Percentiles rank a stretch among this genome's conserved stretches.
phyloP scores from a whole-genome alignment of 352 stramenopile species.

The Blastocystis sp. region DNA sequence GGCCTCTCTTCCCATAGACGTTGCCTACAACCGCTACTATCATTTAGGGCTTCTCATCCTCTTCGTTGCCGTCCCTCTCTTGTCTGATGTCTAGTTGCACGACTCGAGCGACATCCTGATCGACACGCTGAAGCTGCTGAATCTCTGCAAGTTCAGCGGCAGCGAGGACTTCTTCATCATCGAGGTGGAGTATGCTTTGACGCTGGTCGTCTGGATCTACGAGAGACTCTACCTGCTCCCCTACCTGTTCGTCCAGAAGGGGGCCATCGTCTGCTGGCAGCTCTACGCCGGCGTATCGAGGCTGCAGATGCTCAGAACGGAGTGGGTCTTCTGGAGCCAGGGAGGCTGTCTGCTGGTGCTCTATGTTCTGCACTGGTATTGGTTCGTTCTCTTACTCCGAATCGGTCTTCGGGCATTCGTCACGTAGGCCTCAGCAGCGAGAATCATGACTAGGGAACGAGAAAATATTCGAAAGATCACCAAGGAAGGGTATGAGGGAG shows the following conservation, averaged over 20 bases:
- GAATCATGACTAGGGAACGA: slow-evolving; percentile 26
- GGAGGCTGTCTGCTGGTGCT: neutral
- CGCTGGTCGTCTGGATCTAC: slow-evolving; percentile 1
- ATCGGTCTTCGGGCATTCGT: slow-evolving; percentile 18
- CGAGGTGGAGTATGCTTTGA: neutral
- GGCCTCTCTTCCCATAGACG: neutral
- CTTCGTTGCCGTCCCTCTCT: neutral
- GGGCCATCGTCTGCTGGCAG: neutral
- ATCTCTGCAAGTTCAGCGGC: slow-evolving; percentile 29
- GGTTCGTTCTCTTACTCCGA: slow-evolving; percentile 42
- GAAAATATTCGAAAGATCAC: slow-evolving; percentile 17
- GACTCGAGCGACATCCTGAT: slow-evolving; percentile 57
- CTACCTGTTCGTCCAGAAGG: neutral
- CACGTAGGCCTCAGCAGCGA: neutral
- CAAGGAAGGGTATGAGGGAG: slow-evolving; percentile 58
- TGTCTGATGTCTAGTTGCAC: neutral
- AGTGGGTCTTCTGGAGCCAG: neutral
- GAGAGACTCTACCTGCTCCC: slow-evolving; percentile 42
- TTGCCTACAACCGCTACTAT: slow-evolving; percentile 16
- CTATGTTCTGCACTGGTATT: slow-evolving; percentile 51
- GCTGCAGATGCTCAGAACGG: neutral
- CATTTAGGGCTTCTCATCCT: slow-evolving; percentile 31
- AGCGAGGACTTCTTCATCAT: slow-evolving; percentile 31
- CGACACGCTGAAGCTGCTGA: slow-evolving; percentile 54
- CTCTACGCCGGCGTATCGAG: neutral